phyloP scores from a whole-genome alignment of 2,329 filamentous ascomycete genomes.

The Talaromyces sp. region DNA sequence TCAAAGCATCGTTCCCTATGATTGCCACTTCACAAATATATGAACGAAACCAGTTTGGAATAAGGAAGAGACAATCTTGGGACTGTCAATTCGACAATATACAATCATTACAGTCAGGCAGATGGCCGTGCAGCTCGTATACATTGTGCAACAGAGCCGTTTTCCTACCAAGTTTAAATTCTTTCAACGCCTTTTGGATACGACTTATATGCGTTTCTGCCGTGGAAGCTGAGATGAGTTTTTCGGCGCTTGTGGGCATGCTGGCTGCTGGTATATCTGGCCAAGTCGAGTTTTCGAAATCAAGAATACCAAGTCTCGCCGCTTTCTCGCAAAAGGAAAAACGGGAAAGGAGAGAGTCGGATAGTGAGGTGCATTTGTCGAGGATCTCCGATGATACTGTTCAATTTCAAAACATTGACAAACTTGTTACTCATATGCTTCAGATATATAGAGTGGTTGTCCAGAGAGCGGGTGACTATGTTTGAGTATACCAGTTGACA shows the following conservation, averaged over 20 bases:
- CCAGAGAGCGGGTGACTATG: not conserved
- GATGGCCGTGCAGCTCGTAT: not conserved
- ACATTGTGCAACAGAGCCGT: constrained; percentile 3
- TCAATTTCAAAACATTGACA: not conserved
- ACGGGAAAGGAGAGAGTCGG: not conserved
- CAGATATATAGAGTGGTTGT: not conserved
- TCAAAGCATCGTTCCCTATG: not conserved
- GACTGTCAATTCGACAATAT: not conserved
- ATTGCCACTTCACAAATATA: not conserved
- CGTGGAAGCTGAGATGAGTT: not conserved
- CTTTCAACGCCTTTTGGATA: constrained; percentile 11
- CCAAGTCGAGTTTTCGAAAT: not conserved
- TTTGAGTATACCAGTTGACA: not conserved
- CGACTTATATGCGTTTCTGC: constrained; percentile 8
- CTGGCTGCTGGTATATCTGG: not conserved
- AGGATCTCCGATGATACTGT: not conserved
- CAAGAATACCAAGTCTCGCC: not conserved
- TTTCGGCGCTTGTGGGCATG: constrained; percentile 1
- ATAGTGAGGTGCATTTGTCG: not conserved
- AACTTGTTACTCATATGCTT: not conserved
- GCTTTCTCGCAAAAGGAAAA: not conserved
- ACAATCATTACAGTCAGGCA: not conserved
- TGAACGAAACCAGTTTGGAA: not conserved
- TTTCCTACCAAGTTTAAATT: constrained; percentile 7
- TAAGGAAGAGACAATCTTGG: not conserved